Base-by-base conservation (phyloP, 768 basidiomycete species). In the Suillus alpinus region DNA sequence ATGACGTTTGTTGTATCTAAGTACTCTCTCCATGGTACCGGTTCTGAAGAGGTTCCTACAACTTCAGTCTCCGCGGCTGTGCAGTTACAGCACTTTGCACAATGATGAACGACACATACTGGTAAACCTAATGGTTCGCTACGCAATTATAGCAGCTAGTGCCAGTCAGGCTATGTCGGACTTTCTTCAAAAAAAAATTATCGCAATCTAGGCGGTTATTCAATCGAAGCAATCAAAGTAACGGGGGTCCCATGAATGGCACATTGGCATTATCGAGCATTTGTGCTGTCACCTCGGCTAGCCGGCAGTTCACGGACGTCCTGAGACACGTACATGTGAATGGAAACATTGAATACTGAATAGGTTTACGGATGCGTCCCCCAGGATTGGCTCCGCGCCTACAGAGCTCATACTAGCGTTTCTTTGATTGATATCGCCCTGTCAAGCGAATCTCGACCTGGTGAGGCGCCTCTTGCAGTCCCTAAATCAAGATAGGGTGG, bases 11-110 rank as follows among this genome's bases (percentile, higher is more conserved):
- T 40, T 47, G 46, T 36, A 51, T 49, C 12, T 20, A 59, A 44
- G 53, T 50, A 40, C 65, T 63, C 59, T 67, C 69, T 73, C 67
- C 73, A 71, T 32, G 57, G 58, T 64, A 55, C 59, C 50, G 71
- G 73, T 69, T 59, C 63, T 63, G 53, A 53, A 26, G 26, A 3
- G 26, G 16, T 16, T 18, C 9, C 23, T 43, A 2, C 26, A 50
- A 49, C 56, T 52, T 40, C 14, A 46, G 57, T 34, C 41, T 61
- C 67, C 67, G 67, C 68, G 72, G 66, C 63, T 58, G 55, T 61
- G 23, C 37, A 57, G 59, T 58, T 60, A 50, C 29, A 50, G 29
- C 49, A 50, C 46, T 43, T 43, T 43, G 37, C 13, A 40, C 13
- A 13, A 14, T 39, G 37, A 39, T 39, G 40, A 41, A 41, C 7